Evolutionary conservation across 495 filamentous ascomycete genomes (phyloP), one percentile per base, ranked within the genome.

Genomic region (Penicillium waksmanii): DNA sequence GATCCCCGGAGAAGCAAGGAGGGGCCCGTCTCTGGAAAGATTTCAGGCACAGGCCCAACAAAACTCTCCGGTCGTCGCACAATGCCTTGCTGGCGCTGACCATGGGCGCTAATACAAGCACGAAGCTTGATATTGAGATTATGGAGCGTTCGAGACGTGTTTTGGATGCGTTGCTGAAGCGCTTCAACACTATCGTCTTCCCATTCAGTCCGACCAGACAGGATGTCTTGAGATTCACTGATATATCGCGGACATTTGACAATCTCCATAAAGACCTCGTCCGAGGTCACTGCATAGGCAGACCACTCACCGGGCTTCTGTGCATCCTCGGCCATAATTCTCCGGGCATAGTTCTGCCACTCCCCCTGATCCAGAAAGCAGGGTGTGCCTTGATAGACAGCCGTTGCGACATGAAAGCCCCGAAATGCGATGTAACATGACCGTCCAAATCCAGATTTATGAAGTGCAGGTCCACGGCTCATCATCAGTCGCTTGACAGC

Each of bases 281-380:
- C 71, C 5, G 58, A 65, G 31, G 64, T 61, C 15, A 64, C 55
- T 3, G 64, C 65, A 53, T 70, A 73, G 0, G 53, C 59, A 13
- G 63, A 61, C 65, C 61, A 65, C 18, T 67, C 66, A 11, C 67
- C 65, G 1, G 64, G 57, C 42, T 68, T 71, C 17, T 59, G 58
- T 3, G 67, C 53, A 43, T 74, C 70, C 18, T 74, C 73, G 5
- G 58, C 36, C 57, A 65, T 65, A 9, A 68, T 36, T 19, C 62
- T 50, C 33, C 25, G 9, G 5, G 71, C 53, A 21, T 68, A 64
- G 3, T 51, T 46, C 48, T 67, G 66, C 73, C 73, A 76, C 13
- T 72, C 71, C 9, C 62, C 58, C 18, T 61, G 43, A 33, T 73
- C 73, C 3, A 76, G 61, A 17, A 76, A 76, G 36, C 73, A 76